Evolutionary conservation across 75 land plant genomes (phyloP), one percentile per base, ranked within the genome.

Genomic region (Pseudotsuga menziesii): DNA sequence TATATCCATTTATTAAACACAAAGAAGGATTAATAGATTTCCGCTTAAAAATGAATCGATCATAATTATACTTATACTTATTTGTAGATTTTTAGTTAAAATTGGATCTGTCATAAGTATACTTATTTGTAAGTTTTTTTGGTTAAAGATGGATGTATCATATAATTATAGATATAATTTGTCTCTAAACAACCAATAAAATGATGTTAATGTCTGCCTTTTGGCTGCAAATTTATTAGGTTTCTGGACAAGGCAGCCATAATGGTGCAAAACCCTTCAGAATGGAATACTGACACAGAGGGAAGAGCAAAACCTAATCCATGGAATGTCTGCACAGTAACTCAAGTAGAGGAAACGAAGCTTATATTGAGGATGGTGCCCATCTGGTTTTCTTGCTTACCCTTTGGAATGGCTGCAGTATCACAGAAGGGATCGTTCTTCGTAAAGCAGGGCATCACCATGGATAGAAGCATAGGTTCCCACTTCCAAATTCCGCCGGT

Each of bases 321-420:
- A 39, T 78, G 86, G 86, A 82, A 61, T 80, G 16, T 84, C 26
- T 84, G 85, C 81, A 74, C 86, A 52, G 86, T 84, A 57, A 82
- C 86, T 56, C 85, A 84, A 57, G 85, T 84, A 29, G 86, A 84
- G 78, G 86, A 84, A 74, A 78, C 83, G 35, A 84, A 84, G 76
- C 74, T 82, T 19, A 32, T 84, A 54, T n/a, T 84, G 19, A 80
- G 80, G 36, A 77, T 82, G 78, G 63, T 84, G 17, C 86, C 86
- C 22, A 84, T 84, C 57, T 84, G 86, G 86, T 16, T 77, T 41
- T 81, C 77, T 67, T 67, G 48, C 71, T 0, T 67, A 67, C 36
- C 39, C 71, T 67, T 67, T 2, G 71, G 71, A 67, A 1, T 48
- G 12, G 84, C 79, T 1, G 76, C 80, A 55, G 29, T 77, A 56